phyloP scores from a whole-genome alignment of 805 yeast species.

The Komagataella pastoris region DNA sequence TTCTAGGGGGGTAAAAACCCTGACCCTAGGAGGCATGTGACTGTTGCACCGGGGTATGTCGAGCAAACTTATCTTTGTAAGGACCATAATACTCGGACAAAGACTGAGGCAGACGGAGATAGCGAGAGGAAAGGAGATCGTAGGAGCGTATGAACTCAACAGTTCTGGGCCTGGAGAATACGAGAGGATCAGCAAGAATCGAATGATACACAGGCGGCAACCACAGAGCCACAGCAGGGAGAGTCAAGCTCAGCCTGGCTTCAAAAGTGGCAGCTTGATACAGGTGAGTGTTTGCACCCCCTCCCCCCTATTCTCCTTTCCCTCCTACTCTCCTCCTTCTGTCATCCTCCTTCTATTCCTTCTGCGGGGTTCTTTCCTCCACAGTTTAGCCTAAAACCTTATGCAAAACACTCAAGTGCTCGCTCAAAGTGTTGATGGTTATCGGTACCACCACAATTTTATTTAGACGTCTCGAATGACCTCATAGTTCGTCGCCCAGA shows the following conservation, averaged over 20 bases:
- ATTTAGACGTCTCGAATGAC: background rate
- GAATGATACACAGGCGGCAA: background rate
- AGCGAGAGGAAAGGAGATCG: background rate
- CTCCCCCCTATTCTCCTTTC: background rate
- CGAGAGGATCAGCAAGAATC: background rate
- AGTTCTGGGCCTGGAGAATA: background rate
- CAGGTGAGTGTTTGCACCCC: background rate
- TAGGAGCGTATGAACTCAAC: background rate
- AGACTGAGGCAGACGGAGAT: background rate
- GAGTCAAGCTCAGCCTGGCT: background rate
- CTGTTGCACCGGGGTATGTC: background rate
- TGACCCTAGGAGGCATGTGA: background rate
- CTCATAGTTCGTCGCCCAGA: background rate
- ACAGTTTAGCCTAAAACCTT: background rate
- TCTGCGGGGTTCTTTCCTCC: background rate
- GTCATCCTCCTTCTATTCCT: background rate
- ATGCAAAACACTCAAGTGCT: background rate
- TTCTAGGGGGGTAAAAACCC: background rate
- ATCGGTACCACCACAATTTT: background rate
- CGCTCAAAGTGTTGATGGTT: too few relatives aligned
- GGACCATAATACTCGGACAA: background rate
- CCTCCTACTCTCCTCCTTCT: background rate
- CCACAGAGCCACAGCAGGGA: background rate
- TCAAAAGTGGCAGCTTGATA: background rate
- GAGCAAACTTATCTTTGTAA: background rate